Conservation (phyloP, 148 eudicot species). For the Camellia lanceoleosa region DNA sequence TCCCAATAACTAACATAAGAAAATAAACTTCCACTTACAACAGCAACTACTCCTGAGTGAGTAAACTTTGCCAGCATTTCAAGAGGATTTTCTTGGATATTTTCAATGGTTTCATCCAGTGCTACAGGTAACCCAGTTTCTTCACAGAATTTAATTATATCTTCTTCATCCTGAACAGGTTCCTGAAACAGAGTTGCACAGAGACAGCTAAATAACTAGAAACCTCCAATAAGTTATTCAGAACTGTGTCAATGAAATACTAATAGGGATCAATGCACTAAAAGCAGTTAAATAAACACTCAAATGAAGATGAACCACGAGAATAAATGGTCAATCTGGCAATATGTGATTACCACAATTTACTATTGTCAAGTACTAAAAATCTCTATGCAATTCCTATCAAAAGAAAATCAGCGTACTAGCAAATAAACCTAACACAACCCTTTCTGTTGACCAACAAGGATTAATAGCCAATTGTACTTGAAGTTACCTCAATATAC, state of each 20-base stretch:
- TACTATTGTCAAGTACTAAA: neutral
- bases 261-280: neutral
- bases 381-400: slow-evolving; percentile 4
- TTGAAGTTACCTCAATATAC: slow-evolving; percentile 71
- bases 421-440: neutral
- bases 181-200: slow-evolving; percentile 51
- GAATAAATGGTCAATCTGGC: neutral
- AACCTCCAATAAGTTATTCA: neutral
- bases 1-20: neutral
- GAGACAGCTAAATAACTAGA: slow-evolving; percentile 1
- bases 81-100: slow-evolving; percentile 47
- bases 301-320: neutral
- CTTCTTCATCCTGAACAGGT: slow-evolving; percentile 72
- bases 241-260: neutral
- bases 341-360: neutral
- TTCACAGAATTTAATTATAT: slow-evolving; percentile 81
- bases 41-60: slow-evolving; percentile 83
- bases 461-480: neutral
- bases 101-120: slow-evolving; percentile 85
- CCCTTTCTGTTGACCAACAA: slow-evolving; percentile 2
- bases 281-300: neutral
- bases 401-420: neutral
- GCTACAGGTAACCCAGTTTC: slow-evolving; percentile 88
- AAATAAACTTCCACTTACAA: slow-evolving; percentile 54
- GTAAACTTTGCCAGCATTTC: slow-evolving; percentile 55